Percentiles rank a stretch among this genome's conserved stretches.
Evolutionary conservation across 2,329 filamentous ascomycete genomes (phyloP).

Genomic region (Pseudogymnoascus sp.): DNA sequence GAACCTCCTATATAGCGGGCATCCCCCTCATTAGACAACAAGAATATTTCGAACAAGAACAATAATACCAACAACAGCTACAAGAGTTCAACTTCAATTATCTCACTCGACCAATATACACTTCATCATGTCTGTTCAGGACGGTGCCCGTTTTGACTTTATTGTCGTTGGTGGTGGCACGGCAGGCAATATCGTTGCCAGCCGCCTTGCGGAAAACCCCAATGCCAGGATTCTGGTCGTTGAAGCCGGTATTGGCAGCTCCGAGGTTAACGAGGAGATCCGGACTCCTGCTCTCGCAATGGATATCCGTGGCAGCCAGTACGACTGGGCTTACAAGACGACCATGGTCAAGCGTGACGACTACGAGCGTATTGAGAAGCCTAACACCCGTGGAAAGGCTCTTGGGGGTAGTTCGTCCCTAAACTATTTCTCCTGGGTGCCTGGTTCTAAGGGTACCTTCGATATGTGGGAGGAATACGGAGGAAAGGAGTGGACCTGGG

Average conservation of each 20-base stretch:
- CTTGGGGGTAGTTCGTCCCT: constrained; percentile 46
- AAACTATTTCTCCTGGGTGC: constrained; percentile 62
- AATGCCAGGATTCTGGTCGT: constrained; percentile 43
- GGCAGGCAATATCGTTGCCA: constrained; percentile 50
- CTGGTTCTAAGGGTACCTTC: constrained; percentile 50
- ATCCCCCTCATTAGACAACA: not conserved
- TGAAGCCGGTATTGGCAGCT: constrained; percentile 33
- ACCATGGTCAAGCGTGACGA: constrained; percentile 53
- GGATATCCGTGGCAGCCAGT: constrained; percentile 46
- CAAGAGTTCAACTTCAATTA: not conserved
- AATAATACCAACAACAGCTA: not conserved
- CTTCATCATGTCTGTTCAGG: constrained; percentile 18
- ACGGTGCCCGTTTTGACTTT: constrained; percentile 45
- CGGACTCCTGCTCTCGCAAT: constrained; percentile 48
- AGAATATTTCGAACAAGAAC: not conserved
- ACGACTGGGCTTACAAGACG: constrained; percentile 57
- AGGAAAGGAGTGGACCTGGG: constrained; percentile 49
- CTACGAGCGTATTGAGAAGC: constrained; percentile 56
- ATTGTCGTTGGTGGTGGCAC: constrained; percentile 59
- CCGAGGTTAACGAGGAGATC: constrained; percentile 44
- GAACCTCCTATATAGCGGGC: not conserved
- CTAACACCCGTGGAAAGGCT: constrained; percentile 43
- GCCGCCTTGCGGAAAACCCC: constrained; percentile 41
- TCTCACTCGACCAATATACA: constrained; percentile 13
- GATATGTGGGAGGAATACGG: constrained; percentile 43